phyloP scores from a whole-genome alignment of 1,139 yeast genomes.

The Geotrichum bryndzae region DNA sequence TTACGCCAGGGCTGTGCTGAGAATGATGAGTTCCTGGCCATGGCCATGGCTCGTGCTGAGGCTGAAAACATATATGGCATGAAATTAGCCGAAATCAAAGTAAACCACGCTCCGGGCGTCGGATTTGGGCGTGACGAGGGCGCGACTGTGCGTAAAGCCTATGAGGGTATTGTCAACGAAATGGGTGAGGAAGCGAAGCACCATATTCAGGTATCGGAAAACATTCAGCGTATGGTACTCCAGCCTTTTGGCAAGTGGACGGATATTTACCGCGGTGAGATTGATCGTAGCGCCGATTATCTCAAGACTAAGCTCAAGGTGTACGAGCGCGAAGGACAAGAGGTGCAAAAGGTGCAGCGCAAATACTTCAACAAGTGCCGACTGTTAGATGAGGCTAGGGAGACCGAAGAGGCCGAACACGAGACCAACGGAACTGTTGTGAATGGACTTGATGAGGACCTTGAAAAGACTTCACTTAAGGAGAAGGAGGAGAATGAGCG shows the following conservation, averaged over 20 bases:
- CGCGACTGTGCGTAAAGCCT: conserved; percentile 55
- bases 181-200: conserved; percentile 61
- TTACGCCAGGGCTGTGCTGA: conserved; percentile 67
- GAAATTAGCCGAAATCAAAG: conserved; percentile 43
- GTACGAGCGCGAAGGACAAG: conserved; percentile 44
- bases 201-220: conserved; percentile 61
- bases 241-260: conserved; percentile 76
- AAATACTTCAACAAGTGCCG: conserved; percentile 75
- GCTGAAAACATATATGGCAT: conserved; percentile 65
- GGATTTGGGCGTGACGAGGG: conserved; percentile 45
- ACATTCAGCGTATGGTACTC: conserved; percentile 55
- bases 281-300: conserved; percentile 55
- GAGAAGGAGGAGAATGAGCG: not conserved
- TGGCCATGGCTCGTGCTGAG: conserved; percentile 68
- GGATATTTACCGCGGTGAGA: conserved; percentile 61
- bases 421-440: not conserved
- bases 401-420: conserved; percentile 4
- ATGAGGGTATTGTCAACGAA: conserved; percentile 51
- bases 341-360: conserved; percentile 58
- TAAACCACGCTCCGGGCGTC: conserved; percentile 37
- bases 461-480: not conserved
- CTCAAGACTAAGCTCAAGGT: conserved; percentile 47
- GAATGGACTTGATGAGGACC: conserved; percentile 5
- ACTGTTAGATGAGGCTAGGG: conserved; percentile 50
- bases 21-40: conserved; percentile 59